Percentiles rank a stretch among this genome's conserved stretches.
Conservation (phyloP, 1,284 basidiomycete genomes). For the Ustilago shanxiensis region DNA sequence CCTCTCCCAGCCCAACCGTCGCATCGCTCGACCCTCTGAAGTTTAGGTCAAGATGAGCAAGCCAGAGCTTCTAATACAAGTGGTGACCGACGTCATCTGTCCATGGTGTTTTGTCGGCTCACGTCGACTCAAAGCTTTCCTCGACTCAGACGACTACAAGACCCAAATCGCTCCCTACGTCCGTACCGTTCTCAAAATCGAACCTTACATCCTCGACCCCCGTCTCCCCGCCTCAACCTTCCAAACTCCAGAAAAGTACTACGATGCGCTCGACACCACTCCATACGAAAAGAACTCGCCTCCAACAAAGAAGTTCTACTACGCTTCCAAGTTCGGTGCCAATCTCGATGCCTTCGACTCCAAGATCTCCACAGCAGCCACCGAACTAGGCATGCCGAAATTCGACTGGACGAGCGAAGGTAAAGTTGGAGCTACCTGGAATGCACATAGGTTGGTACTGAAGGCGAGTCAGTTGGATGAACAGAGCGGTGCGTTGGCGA, state of each 20-base stretch:
- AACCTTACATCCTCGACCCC: constrained; percentile 57
- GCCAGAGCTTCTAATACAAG: constrained; percentile 48
- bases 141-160: constrained; percentile 48
- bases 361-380: constrained; percentile 44
- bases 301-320: constrained; percentile 54
- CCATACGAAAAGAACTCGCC: constrained; percentile 43
- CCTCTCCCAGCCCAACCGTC: too few relatives aligned
- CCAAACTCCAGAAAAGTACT: constrained; percentile 42
- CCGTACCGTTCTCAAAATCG: constrained; percentile 38
- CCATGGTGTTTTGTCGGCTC: constrained; percentile 59
- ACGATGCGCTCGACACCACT: constrained; percentile 50
- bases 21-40: neutral
- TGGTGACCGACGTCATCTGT: constrained; percentile 52
- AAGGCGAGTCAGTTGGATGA: constrained; percentile 48
- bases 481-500: neutral
- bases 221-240: constrained; percentile 40
- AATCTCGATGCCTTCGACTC: constrained; percentile 54
- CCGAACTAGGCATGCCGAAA: constrained; percentile 32
- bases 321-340: constrained; percentile 45
- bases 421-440: constrained; percentile 55
- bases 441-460: constrained; percentile 47
- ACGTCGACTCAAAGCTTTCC: constrained; percentile 42
- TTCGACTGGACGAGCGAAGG: constrained; percentile 53
- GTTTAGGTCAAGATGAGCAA: constrained; percentile 31
- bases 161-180: constrained; percentile 48